Evolutionary conservation across 768 basidiomycete species (phyloP).

Genomic region (Lyophyllum atratum): DNA sequence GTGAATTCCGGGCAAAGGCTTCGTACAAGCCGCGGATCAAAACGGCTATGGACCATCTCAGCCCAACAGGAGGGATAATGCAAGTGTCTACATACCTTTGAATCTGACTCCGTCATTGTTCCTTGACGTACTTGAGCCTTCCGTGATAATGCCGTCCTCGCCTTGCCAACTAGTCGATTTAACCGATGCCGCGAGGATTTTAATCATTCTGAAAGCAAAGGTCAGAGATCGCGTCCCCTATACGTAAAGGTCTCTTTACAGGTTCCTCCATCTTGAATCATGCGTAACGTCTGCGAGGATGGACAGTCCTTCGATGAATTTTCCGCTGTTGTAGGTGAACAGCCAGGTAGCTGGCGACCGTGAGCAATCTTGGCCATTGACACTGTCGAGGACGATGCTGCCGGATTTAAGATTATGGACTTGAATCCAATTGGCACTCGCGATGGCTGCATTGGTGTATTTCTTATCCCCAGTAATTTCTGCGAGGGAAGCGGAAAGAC

Average conservation of each 20-base stretch:
- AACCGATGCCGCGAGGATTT: constrained; percentile 39
- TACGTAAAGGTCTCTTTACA: constrained; percentile 30
- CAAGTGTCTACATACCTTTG: too few species aligned
- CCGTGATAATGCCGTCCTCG: constrained; percentile 51
- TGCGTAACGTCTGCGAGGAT: constrained; percentile 44
- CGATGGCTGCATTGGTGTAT: constrained; percentile 47
- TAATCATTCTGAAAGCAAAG: constrained; percentile 31
- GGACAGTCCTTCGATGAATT: constrained; percentile 52
- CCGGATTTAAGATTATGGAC: constrained; percentile 45
- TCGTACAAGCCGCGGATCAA: constrained; percentile 51
- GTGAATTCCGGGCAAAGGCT: constrained; percentile 39
- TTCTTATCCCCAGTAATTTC: constrained; percentile 44
- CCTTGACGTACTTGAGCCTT: constrained; percentile 41
- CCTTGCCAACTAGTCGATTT: constrained; percentile 50
- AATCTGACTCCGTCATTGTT: constrained; percentile 54
- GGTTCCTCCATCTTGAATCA: constrained; percentile 38
- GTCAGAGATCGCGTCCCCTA: too few species aligned
- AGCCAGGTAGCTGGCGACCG: constrained; percentile 46
- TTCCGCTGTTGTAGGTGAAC: constrained; percentile 59
- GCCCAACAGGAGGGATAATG: too few species aligned
- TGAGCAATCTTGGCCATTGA: constrained; percentile 47
- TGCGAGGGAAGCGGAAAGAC: constrained; percentile 51
- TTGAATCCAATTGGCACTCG: constrained; percentile 50
- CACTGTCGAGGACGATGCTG: constrained; percentile 47
- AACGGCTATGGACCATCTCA: constrained; percentile 27